Conservation (phyloP, 2,329 filamentous ascomycete species). For the Calonectria ilicicola region DNA sequence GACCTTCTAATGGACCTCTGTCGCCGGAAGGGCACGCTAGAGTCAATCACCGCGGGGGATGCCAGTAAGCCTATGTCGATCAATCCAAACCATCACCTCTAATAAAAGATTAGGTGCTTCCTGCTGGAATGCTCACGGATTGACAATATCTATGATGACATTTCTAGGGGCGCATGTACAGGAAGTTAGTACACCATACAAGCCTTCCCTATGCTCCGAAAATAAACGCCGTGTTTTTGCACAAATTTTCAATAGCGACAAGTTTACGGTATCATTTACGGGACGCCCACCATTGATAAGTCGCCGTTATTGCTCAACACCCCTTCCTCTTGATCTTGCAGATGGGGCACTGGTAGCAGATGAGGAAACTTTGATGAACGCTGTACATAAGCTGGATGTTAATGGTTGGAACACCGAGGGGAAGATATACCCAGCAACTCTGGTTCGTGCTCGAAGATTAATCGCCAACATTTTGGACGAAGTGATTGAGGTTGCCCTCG, state of each 20-base stretch:
- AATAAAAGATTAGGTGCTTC: background rate
- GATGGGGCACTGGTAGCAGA: slow-evolving; percentile 62
- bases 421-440: slow-evolving; percentile 44
- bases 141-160: slow-evolving; percentile 20
- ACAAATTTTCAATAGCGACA: slow-evolving; percentile 59
- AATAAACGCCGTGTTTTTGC: slow-evolving; percentile 44
- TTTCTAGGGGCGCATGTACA: slow-evolving; percentile 23
- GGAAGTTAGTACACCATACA: background rate
- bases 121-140: slow-evolving; percentile 18
- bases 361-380: slow-evolving; percentile 41
- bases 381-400: slow-evolving; percentile 52
- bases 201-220: slow-evolving; percentile 25
- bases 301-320: slow-evolving; percentile 65
- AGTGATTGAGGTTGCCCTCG: slow-evolving; percentile 44
- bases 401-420: slow-evolving; percentile 65
- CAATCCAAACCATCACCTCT: background rate
- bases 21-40: slow-evolving; percentile 1
- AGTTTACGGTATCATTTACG: slow-evolving; percentile 62
- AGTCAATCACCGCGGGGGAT: slow-evolving; percentile 20
- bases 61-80: slow-evolving; percentile 19
- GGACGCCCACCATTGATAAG: slow-evolving; percentile 66
- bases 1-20: slow-evolving; percentile 21
- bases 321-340: slow-evolving; percentile 65
- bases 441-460: slow-evolving; percentile 39
- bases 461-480: slow-evolving; percentile 42